phyloP scores from a whole-genome alignment of 2,329 filamentous ascomycete species.

The Penicillium frequentans region DNA sequence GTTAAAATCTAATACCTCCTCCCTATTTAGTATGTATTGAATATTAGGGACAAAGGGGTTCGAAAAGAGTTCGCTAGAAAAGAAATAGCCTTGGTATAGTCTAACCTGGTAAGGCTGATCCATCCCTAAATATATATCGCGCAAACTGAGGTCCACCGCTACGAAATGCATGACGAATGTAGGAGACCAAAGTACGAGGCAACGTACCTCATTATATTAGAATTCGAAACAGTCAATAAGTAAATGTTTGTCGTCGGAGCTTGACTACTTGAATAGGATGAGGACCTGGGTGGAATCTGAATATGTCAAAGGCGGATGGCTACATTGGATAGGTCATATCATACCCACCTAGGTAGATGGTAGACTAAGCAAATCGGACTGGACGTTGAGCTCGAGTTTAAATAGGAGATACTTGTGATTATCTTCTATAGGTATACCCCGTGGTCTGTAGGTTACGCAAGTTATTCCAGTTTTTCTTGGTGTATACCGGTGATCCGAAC shows the following conservation, averaged over 20 bases:
- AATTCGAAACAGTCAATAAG: background rate
- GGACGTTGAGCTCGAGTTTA: too few relatives aligned
- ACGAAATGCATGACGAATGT: background rate
- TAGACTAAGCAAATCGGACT: background rate
- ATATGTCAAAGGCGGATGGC: background rate
- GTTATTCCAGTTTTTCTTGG: too few relatives aligned
- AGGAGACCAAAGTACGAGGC: background rate
- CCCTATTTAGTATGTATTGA: too few relatives aligned
- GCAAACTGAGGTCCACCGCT: background rate
- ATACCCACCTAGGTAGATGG: background rate
- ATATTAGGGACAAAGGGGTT: too few relatives aligned
- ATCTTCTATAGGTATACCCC: too few relatives aligned
- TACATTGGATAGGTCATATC: background rate
- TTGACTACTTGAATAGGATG: background rate
- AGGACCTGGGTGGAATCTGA: background rate
- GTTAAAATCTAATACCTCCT: too few relatives aligned
- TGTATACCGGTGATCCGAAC: too few relatives aligned
- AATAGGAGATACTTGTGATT: too few relatives aligned
- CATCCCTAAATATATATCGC: background rate
- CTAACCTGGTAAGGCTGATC: too few relatives aligned
- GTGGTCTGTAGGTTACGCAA: too few relatives aligned
- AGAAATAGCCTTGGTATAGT: background rate
- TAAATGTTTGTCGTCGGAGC: background rate
- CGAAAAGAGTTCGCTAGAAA: too few relatives aligned
- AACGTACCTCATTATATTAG: background rate